phyloP scores from a whole-genome alignment of 495 filamentous ascomycete genomes.

The Cercophora newfieldiana region DNA sequence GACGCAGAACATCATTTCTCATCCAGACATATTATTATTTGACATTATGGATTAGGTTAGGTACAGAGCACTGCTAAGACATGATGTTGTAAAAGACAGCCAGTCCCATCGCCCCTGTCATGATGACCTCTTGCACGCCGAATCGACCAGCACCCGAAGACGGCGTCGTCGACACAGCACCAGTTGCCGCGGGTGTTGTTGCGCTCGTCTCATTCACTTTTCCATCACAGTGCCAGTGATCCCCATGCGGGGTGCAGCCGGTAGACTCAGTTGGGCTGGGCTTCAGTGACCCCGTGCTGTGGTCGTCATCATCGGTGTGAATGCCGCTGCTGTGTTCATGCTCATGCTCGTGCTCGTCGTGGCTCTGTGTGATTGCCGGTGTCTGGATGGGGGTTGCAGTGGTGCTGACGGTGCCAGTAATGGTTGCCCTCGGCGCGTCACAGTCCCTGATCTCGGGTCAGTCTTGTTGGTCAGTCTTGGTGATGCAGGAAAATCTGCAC shows the following conservation, averaged over 20 bases:
- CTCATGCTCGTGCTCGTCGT: conserved; percentile 22
- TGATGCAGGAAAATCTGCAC: background rate
- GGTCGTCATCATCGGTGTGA: background rate
- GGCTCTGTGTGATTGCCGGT: conserved; percentile 17
- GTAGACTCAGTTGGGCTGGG: conserved; percentile 40
- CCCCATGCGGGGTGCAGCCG: conserved; percentile 39
- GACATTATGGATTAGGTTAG: too few relatives aligned
- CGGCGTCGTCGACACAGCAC: background rate
- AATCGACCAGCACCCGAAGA: background rate
- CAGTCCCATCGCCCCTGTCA: background rate
- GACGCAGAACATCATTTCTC: background rate
- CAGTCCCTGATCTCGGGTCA: conserved; percentile 31
- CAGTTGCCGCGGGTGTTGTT: background rate
- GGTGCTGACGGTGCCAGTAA: background rate
- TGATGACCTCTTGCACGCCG: background rate
- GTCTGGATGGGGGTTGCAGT: conserved; percentile 11
- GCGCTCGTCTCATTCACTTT: conserved; percentile 21
- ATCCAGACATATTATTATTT: background rate
- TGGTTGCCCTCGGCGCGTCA: conserved; percentile 32
- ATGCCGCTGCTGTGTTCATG: conserved; percentile 20
- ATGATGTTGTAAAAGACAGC: background rate
- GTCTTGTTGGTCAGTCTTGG: background rate
- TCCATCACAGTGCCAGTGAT: conserved; percentile 45
- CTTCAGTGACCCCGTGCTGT: conserved; percentile 24
- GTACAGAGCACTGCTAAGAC: background rate